Evolutionary conservation across 148 eudicot genomes (phyloP).

Genomic region (Vaccinium myrtillus): DNA sequence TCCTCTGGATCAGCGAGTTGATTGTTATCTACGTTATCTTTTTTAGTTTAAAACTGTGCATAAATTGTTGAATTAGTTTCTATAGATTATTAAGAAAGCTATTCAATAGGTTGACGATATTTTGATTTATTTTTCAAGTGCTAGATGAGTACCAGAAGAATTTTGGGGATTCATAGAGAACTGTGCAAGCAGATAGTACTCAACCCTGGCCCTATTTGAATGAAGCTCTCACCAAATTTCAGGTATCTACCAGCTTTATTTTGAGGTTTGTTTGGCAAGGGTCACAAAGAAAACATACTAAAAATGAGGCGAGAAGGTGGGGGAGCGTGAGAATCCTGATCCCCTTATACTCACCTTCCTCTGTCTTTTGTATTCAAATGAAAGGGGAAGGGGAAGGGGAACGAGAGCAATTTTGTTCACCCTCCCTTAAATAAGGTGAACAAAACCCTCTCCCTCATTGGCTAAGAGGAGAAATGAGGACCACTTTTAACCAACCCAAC

Average conservation of each 20-base stretch:
- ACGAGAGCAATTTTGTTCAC: no score
- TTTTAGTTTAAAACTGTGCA: neutral
- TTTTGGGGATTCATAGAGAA: conserved; percentile 89
- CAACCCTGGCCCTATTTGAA: conserved; percentile 87
- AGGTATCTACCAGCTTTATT: conserved; percentile 35
- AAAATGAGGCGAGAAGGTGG: no score
- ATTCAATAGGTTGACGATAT: neutral
- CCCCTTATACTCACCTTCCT: no score
- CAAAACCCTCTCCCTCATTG: no score
- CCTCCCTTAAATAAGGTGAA: no score
- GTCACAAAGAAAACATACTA: neutral
- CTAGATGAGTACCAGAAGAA: conserved; percentile 83
- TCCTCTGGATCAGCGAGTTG: no score
- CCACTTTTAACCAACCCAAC: no score
- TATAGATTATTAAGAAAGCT: neutral
- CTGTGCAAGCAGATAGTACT: conserved; percentile 51
- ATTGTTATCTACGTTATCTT: neutral
- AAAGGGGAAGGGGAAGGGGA: no score
- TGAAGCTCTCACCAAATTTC: conserved; percentile 79
- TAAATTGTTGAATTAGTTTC: neutral
- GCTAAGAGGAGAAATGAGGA: no score
- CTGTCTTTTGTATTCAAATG: no score
- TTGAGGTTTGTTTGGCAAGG: neutral
- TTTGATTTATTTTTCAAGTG: conserved; percentile 38
- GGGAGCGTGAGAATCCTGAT: no score